A percentile compares a stretch with the other conserved stretches of the same genome.
Conservation (phyloP, 2,329 filamentous ascomycete species). For the Grosmannia huntii region DNA sequence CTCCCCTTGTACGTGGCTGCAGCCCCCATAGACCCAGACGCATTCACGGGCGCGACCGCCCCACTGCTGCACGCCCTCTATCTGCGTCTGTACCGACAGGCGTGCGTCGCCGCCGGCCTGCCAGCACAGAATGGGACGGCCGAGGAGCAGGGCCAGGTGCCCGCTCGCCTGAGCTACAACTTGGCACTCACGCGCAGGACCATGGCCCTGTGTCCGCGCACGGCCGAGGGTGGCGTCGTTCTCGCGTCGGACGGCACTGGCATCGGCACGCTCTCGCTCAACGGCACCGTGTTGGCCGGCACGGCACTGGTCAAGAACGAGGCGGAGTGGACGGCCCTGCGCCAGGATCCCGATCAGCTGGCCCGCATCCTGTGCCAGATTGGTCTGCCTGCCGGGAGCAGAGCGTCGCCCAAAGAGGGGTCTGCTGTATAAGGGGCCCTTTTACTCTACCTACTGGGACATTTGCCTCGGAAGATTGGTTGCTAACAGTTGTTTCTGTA, state of each 20-base stretch:
- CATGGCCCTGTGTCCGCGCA: slow-evolving; percentile 42
- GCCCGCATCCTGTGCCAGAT: slow-evolving; percentile 27
- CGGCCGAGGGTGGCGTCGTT: slow-evolving; percentile 32
- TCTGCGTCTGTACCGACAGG: slow-evolving; percentile 32
- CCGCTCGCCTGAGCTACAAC: slow-evolving; percentile 49
- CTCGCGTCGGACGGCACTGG: slow-evolving; percentile 6
- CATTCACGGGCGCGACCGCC: background rate
- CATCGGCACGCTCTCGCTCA: slow-evolving; percentile 36
- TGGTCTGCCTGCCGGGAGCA: slow-evolving; percentile 14
- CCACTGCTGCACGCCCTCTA: slow-evolving; percentile 30
- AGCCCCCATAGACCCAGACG: background rate
- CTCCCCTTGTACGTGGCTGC: slow-evolving; percentile 8
- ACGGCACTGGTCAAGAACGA: slow-evolving; percentile 49
- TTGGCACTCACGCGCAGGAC: slow-evolving; percentile 42
- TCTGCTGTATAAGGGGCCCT: background rate
- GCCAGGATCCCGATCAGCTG: slow-evolving; percentile 25
- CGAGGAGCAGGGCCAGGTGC: slow-evolving; percentile 20
- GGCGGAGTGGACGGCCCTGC: slow-evolving; percentile 42
- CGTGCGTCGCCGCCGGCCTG: slow-evolving; percentile 24
- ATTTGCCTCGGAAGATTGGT: no score
- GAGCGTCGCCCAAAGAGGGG: background rate
- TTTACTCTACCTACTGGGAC: no score
- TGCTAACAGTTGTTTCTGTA: no score
- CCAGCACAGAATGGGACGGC: background rate
- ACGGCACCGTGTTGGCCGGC: slow-evolving; percentile 51